phyloP scores from a whole-genome alignment of 805 yeast genomes.

The Candida insectorum region DNA sequence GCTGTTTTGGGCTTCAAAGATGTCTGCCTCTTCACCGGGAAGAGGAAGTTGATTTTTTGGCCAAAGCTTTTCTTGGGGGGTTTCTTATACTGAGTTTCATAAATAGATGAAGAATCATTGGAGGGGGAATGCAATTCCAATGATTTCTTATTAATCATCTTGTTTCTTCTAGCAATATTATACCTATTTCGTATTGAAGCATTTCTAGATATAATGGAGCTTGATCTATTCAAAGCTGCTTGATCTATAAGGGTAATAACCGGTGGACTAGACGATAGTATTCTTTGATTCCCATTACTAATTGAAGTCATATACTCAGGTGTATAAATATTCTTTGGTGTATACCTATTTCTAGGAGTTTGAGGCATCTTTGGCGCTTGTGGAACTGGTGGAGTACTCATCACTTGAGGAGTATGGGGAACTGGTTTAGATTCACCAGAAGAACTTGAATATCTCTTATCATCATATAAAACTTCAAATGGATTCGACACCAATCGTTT shows the following conservation, averaged over 20 bases:
- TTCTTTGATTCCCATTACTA: constrained; percentile 1
- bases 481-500: constrained; percentile 22
- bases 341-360: background rate
- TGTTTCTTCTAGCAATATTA: constrained; percentile 25
- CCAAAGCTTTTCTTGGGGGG: constrained; percentile 2
- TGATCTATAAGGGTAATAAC: constrained; percentile 24
- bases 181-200: constrained; percentile 31
- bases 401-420: constrained; percentile 1
- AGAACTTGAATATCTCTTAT: constrained; percentile 2
- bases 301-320: constrained; percentile 4
- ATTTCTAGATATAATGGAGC: constrained; percentile 27
- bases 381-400: constrained; percentile 1
- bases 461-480: constrained; percentile 23
- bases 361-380: constrained; percentile 1
- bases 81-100: constrained; percentile 5
- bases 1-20: constrained; percentile 22
- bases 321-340: constrained; percentile 6
- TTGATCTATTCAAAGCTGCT: constrained; percentile 17
- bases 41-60: constrained; percentile 16
- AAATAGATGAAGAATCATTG: constrained; percentile 4
- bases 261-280: constrained; percentile 15
- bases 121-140: constrained; percentile 6
- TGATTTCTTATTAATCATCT: constrained; percentile 18
- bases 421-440: background rate
- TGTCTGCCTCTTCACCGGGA: constrained; percentile 33